These are phyloP conservation scores for Monarda citriodora DNA, from an alignment of 305 asterid species.

Conservation along the genomic window DNA sequence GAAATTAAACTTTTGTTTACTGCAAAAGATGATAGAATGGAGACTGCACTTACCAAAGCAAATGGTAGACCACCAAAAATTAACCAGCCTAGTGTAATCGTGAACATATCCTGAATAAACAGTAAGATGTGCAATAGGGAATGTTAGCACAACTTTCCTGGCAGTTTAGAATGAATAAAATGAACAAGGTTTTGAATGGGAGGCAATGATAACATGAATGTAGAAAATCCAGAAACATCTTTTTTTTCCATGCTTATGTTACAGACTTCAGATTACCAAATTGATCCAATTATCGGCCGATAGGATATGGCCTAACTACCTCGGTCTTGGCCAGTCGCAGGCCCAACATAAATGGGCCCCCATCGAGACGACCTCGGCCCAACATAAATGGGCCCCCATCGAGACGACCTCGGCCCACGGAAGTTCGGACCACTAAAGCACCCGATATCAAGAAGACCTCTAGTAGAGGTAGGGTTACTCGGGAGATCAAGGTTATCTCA, in stretches of 20 bases:
- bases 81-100: slow-evolving; percentile 88
- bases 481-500: no score
- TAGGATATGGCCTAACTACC: no score
- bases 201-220: background rate
- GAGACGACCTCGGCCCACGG: no score
- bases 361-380: no score
- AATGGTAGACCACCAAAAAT: slow-evolving; percentile 97
- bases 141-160: background rate
- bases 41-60: slow-evolving; percentile 66
- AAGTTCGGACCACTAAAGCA: no score
- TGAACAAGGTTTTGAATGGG: no score
- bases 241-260: background rate
- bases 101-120: slow-evolving; percentile 74
- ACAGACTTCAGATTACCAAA: background rate
- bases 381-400: no score
- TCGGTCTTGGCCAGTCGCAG: no score
- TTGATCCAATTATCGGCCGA: background rate
- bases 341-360: no score
- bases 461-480: no score
- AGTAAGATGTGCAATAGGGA: background rate
- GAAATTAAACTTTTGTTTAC: background rate
- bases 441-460: no score
- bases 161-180: no score
- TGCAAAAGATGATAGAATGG: slow-evolving; percentile 3
- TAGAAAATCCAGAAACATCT: background rate